Evolutionary conservation across 2,329 filamentous ascomycete genomes (phyloP).

Genomic region (Beauveria medogensis): DNA sequence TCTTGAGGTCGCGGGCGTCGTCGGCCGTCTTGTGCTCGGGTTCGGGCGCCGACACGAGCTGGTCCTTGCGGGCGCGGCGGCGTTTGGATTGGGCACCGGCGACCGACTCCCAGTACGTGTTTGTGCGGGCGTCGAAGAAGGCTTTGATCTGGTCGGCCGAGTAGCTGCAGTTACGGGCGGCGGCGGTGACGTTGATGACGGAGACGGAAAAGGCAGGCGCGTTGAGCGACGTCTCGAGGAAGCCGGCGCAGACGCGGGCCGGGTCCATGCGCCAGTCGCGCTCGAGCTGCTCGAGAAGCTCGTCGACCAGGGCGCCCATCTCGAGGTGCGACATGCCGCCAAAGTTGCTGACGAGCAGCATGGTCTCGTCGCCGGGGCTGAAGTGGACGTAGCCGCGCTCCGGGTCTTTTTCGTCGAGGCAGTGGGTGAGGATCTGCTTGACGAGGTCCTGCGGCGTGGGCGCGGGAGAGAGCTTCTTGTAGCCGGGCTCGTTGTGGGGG

Average conservation of each 20-base stretch:
- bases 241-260: slow-evolving; percentile 51
- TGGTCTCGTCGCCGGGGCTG: slow-evolving; percentile 36
- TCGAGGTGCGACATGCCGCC: slow-evolving; percentile 52
- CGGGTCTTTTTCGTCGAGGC: slow-evolving; percentile 47
- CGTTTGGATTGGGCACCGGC: slow-evolving; percentile 35
- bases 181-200: slow-evolving; percentile 49
- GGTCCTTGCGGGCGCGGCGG: slow-evolving; percentile 30
- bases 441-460: slow-evolving; percentile 42
- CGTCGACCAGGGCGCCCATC: slow-evolving; percentile 45
- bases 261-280: slow-evolving; percentile 40
- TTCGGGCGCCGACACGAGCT: slow-evolving; percentile 32
- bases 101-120: slow-evolving; percentile 47
- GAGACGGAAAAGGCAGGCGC: slow-evolving; percentile 64
- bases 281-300: slow-evolving; percentile 42
- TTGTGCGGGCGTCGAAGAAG: slow-evolving; percentile 57
- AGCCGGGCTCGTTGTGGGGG: slow-evolving; percentile 58
- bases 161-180: slow-evolving; percentile 36
- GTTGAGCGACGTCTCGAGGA: slow-evolving; percentile 64
- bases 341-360: slow-evolving; percentile 51
- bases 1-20: slow-evolving; percentile 33
- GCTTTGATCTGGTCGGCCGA: slow-evolving; percentile 46
- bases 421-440: slow-evolving; percentile 51
- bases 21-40: slow-evolving; percentile 29
- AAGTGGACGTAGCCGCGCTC: slow-evolving; percentile 44
- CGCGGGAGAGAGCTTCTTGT: slow-evolving; percentile 45